Evolutionary conservation across 768 basidiomycete genomes (phyloP), one percentile per base, ranked within the genome.

Genomic region (Tulasnella sp.): DNA sequence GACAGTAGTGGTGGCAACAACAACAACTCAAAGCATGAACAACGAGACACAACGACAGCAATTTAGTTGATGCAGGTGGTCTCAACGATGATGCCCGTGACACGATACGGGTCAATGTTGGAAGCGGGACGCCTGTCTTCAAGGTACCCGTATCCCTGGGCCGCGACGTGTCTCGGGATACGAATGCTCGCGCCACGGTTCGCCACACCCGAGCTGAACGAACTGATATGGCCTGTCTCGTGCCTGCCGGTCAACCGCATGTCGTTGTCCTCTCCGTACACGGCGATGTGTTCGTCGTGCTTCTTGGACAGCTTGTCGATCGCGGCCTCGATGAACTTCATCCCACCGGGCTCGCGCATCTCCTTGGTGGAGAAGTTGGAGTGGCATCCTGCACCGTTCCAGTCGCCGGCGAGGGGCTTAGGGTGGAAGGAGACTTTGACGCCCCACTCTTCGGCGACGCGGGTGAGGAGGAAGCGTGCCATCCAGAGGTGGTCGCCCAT

Each of bases 401-500:
- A 99, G 72, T 99, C 96, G 64, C 96, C 96, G 59, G 68, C 69
- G 68, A 98, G 85, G 62, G 93, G 93, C 73, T 99, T 99, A 70
- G 96, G 96, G 80, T 99, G 96, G 92, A 98, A 92, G 64, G 96
- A 96, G 63, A 97, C 93, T 73, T 92, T 93, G 75, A 92, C 72
- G 63, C 83, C 87, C 92, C 92, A 96, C 74, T 97, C 92, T 74
- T 98, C 96, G 65, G 94, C 92, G 65, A 96, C 85, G 65, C 96
- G 88, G 69, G 91, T 72, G 67, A 98, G 84, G 66, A 99, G 86
- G 78, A 86, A 99, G 65, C 96, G 89, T 38, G 96, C 91, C 82
- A 98, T 92, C 92, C 92, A 96, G 66, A 99, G 84, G 74, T 99
- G 94, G 73, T 99, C 96, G 66, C 96, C 96, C 92, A 98, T 94